phyloP scores from a whole-genome alignment of 208 protist species.

The Trypanosoma vivax region DNA sequence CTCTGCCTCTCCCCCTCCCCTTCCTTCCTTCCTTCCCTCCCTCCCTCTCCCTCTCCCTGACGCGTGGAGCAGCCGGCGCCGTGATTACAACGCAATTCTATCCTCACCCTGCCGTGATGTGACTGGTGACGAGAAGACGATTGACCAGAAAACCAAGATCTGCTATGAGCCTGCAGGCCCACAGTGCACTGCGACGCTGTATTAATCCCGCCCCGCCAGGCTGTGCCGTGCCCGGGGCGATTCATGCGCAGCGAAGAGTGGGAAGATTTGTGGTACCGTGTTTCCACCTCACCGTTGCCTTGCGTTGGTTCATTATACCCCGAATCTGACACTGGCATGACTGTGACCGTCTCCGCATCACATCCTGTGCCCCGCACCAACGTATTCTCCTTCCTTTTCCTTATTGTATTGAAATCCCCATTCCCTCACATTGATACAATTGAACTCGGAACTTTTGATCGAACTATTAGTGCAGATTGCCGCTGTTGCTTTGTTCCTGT shows the following conservation, averaged over 20 bases:
- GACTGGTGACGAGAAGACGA: conserved; percentile 49
- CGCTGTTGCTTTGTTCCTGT: too few species aligned
- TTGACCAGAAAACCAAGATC: conserved; percentile 74
- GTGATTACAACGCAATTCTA: conserved; percentile 42
- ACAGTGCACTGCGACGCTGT: conserved; percentile 10
- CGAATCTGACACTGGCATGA: background rate
- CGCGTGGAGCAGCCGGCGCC: background rate
- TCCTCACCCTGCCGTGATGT: conserved; percentile 46
- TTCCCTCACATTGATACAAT: too few species aligned
- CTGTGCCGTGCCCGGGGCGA: conserved; percentile 14
- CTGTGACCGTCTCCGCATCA: too few species aligned
- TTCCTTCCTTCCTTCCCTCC: background rate
- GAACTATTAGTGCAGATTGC: too few species aligned
- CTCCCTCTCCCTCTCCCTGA: background rate
- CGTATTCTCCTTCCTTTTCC: too few species aligned
- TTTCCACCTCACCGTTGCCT: background rate
- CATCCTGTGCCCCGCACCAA: too few species aligned
- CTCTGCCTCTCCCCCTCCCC: background rate
- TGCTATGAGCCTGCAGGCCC: conserved; percentile 41
- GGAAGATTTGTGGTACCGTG: background rate
- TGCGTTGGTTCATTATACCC: background rate
- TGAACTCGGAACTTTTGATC: too few species aligned
- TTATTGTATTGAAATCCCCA: too few species aligned
- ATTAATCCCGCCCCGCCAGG: conserved; percentile 22
- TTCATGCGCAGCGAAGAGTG: conserved; percentile 24